Base-by-base conservation (phyloP, 192 early-diverging fungal species). In the Podila verticillata region DNA sequence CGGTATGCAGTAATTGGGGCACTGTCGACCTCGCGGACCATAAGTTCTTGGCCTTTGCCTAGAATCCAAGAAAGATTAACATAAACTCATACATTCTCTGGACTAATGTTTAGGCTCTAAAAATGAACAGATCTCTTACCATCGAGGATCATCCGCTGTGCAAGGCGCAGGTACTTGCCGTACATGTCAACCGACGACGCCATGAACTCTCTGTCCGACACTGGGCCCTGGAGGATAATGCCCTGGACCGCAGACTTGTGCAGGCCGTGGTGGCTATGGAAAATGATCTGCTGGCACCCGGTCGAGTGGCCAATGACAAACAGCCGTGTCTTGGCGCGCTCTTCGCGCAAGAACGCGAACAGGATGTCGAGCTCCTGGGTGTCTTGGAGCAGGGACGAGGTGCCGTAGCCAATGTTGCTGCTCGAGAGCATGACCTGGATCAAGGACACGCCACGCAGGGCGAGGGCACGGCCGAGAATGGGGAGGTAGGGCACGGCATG, bases 291-390 rank as follows among this genome's bases (percentile, higher is more conserved):
- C 32, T 85, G 84, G 32, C 82, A 68, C 17, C 85, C 85, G 0
- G 85, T 86, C 12, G 85, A 86, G 57, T 86, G 85, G 7, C 85
- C 85, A 19, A 86, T 48, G 32, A 86, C 61, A 26, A 86, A 73
- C 29, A 86, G 61, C 0, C 65, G 48, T 8, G 68, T 61, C 28
- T 84, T 86, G 3, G 61, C 48, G 7, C 74, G 44, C 44, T 74
- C 61, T 24, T 82, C 61, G 15, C 61, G 35, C 22, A 86, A 28
- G 62, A 66, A 73, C 19, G 32, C 36, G 20, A 86, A 64, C 13
- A 86, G 36, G 1, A 67, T 57, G 64, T 86, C 83, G 22, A 86
- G 39, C 44, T 84, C 85, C 29, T 67, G 47, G 12, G 63, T 68
- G 63, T 84, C 85, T 9, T 82, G 65, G 48, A 72, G 64, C 15